phyloP scores from a whole-genome alignment of 2,329 filamentous ascomycete species.

The Knufia petricola region DNA sequence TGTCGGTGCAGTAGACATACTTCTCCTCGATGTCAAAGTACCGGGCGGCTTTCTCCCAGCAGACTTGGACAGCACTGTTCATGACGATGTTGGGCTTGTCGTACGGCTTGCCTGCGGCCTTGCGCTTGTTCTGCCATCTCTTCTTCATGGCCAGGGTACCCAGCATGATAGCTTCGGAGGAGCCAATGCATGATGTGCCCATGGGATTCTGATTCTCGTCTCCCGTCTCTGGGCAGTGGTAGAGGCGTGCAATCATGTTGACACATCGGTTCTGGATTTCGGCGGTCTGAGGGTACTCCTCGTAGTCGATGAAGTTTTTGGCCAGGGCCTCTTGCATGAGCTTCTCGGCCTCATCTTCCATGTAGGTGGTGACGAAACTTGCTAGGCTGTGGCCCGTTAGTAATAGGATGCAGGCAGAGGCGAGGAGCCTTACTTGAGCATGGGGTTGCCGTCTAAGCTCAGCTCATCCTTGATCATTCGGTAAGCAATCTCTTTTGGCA shows the following conservation, averaged over 20 bases:
- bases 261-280: conserved; percentile 89
- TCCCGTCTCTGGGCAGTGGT: conserved; percentile 61
- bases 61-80: conserved; percentile 92
- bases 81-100: conserved; percentile 87
- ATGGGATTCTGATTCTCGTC: conserved; percentile 48
- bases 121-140: conserved; percentile 79
- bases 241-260: conserved; percentile 80
- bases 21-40: conserved; percentile 94
- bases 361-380: conserved; percentile 92
- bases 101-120: conserved; percentile 69
- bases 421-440: conserved; percentile 45
- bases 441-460: conserved; percentile 82
- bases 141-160: conserved; percentile 78
- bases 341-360: conserved; percentile 94
- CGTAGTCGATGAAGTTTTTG: conserved; percentile 93
- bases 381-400: conserved; percentile 53
- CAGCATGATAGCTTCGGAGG: conserved; percentile 58
- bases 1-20: conserved; percentile 54
- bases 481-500: conserved; percentile 90
- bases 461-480: conserved; percentile 94
- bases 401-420: background rate
- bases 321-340: conserved; percentile 87
- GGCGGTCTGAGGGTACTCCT: conserved; percentile 71
- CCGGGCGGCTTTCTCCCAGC: conserved; percentile 85
- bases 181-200: conserved; percentile 81